phyloP scores from a whole-genome alignment of 306 rosid species.

The Coriaria nepalensis region DNA sequence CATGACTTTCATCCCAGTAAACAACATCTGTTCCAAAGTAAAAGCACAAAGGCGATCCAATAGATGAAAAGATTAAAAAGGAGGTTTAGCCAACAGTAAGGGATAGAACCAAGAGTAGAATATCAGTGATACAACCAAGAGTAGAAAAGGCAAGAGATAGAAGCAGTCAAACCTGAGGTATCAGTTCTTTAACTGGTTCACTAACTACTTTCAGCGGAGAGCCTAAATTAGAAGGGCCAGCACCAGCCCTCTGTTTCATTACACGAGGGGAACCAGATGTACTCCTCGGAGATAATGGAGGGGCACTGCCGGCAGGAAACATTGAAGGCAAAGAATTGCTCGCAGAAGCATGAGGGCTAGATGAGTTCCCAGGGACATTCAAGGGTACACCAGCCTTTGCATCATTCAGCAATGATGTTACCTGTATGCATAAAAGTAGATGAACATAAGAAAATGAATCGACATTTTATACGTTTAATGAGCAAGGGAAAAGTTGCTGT shows the following conservation, averaged over 20 bases:
- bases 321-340: conserved; percentile 83
- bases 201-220: conserved; percentile 90
- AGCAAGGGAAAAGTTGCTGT: conserved; percentile 1
- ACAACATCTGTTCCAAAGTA: conserved; percentile 3
- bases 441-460: background rate
- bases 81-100: conserved; percentile 4
- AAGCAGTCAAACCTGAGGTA: conserved; percentile 75
- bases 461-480: background rate
- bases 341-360: conserved; percentile 74
- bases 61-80: no score
- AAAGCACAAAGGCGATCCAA: conserved; percentile 14
- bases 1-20: conserved; percentile 10
- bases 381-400: conserved; percentile 85
- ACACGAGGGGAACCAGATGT: conserved; percentile 87
- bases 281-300: conserved; percentile 94
- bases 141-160: conserved; percentile 5
- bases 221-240: conserved; percentile 79
- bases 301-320: conserved; percentile 99
- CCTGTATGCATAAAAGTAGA: conserved; percentile 27
- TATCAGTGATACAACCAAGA: background rate
- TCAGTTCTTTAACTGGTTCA: conserved; percentile 86
- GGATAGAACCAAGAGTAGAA: background rate
- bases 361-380: conserved; percentile 79
- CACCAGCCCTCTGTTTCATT: conserved; percentile 80
- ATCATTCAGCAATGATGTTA: conserved; percentile 65